Evolutionary conservation across 176 grass and related monocot species (phyloP), one percentile per base, ranked within the genome.

Genomic region (Tillandsia fasciculata): DNA sequence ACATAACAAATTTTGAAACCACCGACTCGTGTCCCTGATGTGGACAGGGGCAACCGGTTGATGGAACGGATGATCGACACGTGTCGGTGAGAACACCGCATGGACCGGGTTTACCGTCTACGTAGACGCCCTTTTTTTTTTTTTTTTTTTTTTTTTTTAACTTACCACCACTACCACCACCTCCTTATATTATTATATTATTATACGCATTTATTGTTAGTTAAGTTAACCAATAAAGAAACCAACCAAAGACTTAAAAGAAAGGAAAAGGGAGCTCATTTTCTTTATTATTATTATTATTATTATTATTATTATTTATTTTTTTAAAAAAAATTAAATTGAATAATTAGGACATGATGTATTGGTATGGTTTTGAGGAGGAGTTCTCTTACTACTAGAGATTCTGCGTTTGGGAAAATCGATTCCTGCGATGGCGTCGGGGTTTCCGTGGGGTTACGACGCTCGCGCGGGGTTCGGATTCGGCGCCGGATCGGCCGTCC

Each of bases 381-480:
- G 12, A n/a, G 13, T 24, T 24, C 33, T 7, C 33, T 42, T 42
- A 42, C 33, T 42, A 42, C 24, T 24, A 24, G 33, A 42, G 33
- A 42, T 42, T 42, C 33, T 42, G 33, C 33, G 33, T 42, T 42
- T 42, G 4, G 33, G 33, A 42, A 5, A 42, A 42, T 42, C 33
- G 33, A 42, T 42, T 42, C 33, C 5, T 42, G 33, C 56, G 59
- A 92, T 92, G 92, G 86, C 87, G 48, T 76, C 83, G 18, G 83
- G 86, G 15, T 74, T 75, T 59, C 88, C 87, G 33, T 42, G 33
- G 75, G 86, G 91, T 81, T 75, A 81, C 72, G 91, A 96, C 85
- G 89, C 81, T 50, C 74, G 79, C 49, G 79, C 75, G 81, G 77
- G 68, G 3, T 89, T 84, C 57, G 50, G 53, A 10, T 89, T 85